These are phyloP conservation scores for Claviceps cyperi DNA, from an alignment of 2,329 filamentous ascomycete species.

Conservation along the genomic window DNA sequence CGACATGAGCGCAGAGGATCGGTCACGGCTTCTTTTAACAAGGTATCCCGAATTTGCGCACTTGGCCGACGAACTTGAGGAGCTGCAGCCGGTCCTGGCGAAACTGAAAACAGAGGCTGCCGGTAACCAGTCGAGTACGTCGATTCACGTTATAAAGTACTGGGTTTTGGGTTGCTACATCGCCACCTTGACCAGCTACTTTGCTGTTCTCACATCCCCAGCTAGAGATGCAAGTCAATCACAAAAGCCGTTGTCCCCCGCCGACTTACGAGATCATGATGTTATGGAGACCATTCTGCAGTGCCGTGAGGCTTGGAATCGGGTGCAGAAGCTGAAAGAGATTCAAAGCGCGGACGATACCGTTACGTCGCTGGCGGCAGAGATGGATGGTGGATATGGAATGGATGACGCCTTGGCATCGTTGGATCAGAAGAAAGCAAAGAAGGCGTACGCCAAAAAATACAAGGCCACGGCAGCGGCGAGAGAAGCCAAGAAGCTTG, in stretches of 20 bases:
- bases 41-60: conserved; percentile 89
- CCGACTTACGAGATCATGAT: conserved; percentile 75
- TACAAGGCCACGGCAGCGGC: conserved; percentile 20
- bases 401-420: conserved; percentile 7
- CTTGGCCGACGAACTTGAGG: conserved; percentile 63
- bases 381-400: conserved; percentile 11
- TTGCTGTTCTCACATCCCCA: conserved; percentile 78
- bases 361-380: conserved; percentile 11
- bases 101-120: conserved; percentile 44
- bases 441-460: conserved; percentile 18
- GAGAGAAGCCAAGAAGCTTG: conserved; percentile 28
- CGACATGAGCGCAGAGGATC: conserved; percentile 62
- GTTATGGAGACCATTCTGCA: conserved; percentile 76
- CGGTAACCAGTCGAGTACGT: conserved; percentile 29
- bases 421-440: conserved; percentile 15
- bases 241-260: conserved; percentile 51
- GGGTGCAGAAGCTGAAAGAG: conserved; percentile 50
- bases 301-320: conserved; percentile 68
- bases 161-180: conserved; percentile 76
- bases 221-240: conserved; percentile 41
- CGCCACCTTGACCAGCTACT: conserved; percentile 80
- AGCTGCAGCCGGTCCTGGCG: conserved; percentile 52
- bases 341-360: conserved; percentile 21
- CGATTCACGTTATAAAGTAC: conserved; percentile 55
- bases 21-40: conserved; percentile 57